Evolutionary conservation across 192 early-diverging fungal species (phyloP).

Genomic region (Coemansia sp.): DNA sequence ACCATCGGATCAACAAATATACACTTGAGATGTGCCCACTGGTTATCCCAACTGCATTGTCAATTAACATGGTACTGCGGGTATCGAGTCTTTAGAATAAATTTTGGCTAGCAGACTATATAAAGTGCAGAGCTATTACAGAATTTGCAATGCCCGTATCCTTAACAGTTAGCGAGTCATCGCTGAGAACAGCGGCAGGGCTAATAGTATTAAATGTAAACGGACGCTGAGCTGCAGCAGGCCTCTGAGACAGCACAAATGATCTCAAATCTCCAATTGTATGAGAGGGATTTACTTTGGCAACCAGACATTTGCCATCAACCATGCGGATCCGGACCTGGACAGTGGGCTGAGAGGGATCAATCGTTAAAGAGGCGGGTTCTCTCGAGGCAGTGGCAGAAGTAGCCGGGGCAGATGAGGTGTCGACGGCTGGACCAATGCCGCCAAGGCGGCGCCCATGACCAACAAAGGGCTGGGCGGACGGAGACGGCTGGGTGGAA

Average conservation of each 20-base stretch:
- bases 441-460: conserved; percentile 78
- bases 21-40: too few species aligned
- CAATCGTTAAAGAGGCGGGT: conserved; percentile 54
- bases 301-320: conserved; percentile 86
- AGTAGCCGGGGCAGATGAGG: not conserved
- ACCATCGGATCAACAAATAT: too few species aligned
- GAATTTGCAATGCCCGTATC: conserved; percentile 86
- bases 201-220: conserved; percentile 85
- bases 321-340: conserved; percentile 88
- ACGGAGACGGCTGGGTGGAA: conserved; percentile 61
- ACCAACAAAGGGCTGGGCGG: conserved; percentile 68
- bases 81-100: not conserved
- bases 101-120: conserved; percentile 13
- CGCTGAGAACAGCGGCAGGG: conserved; percentile 76
- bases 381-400: conserved; percentile 29
- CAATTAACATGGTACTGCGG: too few species aligned
- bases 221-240: conserved; percentile 59
- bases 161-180: conserved; percentile 69
- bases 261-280: conserved; percentile 81
- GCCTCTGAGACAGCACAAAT: conserved; percentile 69
- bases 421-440: conserved; percentile 36
- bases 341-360: conserved; percentile 74
- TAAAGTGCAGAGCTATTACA: conserved; percentile 72
- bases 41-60: not conserved
- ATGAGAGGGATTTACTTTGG: conserved; percentile 87